phyloP scores from a whole-genome alignment of 805 yeast species.

The Pichia gijzeniarum region DNA sequence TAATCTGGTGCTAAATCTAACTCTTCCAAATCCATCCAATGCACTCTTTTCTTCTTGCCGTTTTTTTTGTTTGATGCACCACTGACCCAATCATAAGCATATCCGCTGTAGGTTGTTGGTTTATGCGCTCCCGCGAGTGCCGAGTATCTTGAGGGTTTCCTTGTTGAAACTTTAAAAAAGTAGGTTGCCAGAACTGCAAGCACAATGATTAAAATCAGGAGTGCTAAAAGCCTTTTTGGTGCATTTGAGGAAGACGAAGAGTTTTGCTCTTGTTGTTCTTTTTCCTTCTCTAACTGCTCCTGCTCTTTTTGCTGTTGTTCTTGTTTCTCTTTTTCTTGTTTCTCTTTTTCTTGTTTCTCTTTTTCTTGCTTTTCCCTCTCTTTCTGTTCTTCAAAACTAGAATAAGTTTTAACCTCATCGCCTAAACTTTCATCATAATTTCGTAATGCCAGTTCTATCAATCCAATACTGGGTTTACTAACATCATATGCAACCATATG shows the following conservation, averaged over 20 bases:
- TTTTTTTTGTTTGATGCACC: not conserved
- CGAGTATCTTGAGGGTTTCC: slow-evolving; percentile 6
- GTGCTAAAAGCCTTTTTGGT: slow-evolving; percentile 6
- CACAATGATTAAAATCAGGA: slow-evolving; percentile 3
- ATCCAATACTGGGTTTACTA: slow-evolving; percentile 61
- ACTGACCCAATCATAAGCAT: slow-evolving; percentile 10
- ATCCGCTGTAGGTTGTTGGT: slow-evolving; percentile 3
- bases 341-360: not conserved
- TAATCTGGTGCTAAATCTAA: not conserved
- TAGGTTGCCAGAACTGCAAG: slow-evolving; percentile 6
- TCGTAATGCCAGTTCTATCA: slow-evolving; percentile 42
- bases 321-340: not conserved
- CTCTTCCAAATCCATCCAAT: slow-evolving; percentile 22
- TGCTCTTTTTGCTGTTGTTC: not conserved
- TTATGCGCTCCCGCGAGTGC: slow-evolving; percentile 5
- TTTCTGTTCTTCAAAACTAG: not conserved
- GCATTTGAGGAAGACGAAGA: not conserved
- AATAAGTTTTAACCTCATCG: slow-evolving; percentile 5
- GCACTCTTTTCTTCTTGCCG: slow-evolving; percentile 29
- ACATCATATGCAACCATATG: slow-evolving; percentile 93
- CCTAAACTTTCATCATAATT: slow-evolving; percentile 11
- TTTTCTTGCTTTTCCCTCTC: not conserved
- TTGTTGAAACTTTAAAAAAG: slow-evolving; percentile 2
- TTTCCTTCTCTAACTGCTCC: not conserved
- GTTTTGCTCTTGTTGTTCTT: not conserved